A percentile compares a stretch with the other conserved stretches of the same genome.
phyloP scores from a whole-genome alignment of 192 early-diverging fungal species.

The Phycomyces blakesleeanus region DNA sequence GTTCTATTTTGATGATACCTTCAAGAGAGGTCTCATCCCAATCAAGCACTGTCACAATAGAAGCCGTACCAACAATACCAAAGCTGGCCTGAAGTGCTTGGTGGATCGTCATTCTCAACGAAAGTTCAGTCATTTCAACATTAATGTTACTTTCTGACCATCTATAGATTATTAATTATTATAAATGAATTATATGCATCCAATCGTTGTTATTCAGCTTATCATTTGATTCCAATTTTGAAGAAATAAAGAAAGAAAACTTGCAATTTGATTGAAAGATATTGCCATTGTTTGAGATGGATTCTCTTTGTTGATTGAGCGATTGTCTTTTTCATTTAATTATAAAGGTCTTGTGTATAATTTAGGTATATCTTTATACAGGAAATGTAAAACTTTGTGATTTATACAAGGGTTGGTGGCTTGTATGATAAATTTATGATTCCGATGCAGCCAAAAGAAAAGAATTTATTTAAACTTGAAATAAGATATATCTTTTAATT shows the following conservation, averaged over 20 bases:
- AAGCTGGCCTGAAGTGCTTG: conserved; percentile 20
- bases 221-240: too few species aligned
- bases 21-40: conserved; percentile 24
- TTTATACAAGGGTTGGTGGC: too few species aligned
- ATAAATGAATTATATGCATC: neutral
- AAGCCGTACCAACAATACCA: conserved; percentile 25
- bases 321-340: too few species aligned
- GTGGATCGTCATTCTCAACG: conserved; percentile 30
- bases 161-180: neutral
- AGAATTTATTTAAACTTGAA: too few species aligned
- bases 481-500: too few species aligned
- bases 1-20: conserved; percentile 29
- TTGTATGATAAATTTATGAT: too few species aligned
- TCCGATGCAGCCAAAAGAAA: too few species aligned
- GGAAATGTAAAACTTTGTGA: too few species aligned
- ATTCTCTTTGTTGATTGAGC: conserved; percentile 2
- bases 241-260: too few species aligned
- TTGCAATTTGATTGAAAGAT: conserved; percentile 15
- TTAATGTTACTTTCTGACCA: conserved; percentile 10
- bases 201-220: neutral
- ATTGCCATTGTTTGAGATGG: conserved; percentile 16
- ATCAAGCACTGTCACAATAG: conserved; percentile 26
- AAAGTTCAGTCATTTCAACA: conserved; percentile 17
- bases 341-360: too few species aligned
- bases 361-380: too few species aligned